Percentiles rank a stretch among this genome's conserved stretches.
phyloP scores from a whole-genome alignment of 352 stramenopile genomes.

The Globisporangium polare region DNA sequence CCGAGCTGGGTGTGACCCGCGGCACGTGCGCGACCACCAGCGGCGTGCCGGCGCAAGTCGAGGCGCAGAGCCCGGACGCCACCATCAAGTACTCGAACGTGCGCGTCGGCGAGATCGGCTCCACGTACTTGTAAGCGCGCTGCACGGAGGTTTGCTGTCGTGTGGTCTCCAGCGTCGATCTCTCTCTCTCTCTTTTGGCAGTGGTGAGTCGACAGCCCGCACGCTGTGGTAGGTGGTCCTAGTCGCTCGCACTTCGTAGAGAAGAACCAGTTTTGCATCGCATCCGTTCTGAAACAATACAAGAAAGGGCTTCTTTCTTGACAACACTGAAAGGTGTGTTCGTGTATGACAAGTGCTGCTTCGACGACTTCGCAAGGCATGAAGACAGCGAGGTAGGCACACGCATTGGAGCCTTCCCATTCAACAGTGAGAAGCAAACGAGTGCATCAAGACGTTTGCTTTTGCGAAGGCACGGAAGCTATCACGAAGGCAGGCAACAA shows the following conservation, averaged over 20 bases:
- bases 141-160: not conserved
- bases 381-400: too few species aligned
- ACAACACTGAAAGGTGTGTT: not conserved
- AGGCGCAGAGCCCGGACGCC: conserved; percentile 46
- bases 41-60: conserved; percentile 43
- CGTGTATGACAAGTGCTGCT: too few species aligned
- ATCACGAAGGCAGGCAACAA: too few species aligned
- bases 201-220: not conserved
- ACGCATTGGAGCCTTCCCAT: too few species aligned
- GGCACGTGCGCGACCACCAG: conserved; percentile 48
- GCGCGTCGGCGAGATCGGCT: conserved; percentile 59
- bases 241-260: not conserved
- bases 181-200: not conserved
- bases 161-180: too few species aligned
- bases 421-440: too few species aligned
- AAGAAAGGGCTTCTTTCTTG: not conserved
- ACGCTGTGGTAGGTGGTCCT: not conserved
- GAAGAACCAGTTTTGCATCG: conserved; percentile 1
- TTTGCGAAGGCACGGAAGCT: too few species aligned
- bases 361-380: too few species aligned
- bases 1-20: conserved; percentile 51
- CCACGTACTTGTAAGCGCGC: conserved; percentile 27
- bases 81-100: conserved; percentile 75
- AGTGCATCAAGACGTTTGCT: too few species aligned
- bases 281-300: not conserved